phyloP scores from a whole-genome alignment of 129 eudicot genomes.

The Gnaphalium uliginosum region DNA sequence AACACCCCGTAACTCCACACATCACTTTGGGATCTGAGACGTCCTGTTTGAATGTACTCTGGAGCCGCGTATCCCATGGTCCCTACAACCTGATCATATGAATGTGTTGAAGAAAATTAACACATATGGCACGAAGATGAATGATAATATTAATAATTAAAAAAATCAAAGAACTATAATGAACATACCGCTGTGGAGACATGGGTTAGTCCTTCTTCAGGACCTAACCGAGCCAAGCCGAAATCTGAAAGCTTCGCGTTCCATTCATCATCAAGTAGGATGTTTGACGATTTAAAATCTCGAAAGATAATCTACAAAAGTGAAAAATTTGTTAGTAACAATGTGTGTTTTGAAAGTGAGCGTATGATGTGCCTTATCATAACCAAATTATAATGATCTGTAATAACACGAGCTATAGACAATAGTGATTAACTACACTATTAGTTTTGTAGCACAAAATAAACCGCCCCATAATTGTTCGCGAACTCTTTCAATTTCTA shows the following conservation, averaged over 20 bases:
- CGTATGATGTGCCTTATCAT: neutral
- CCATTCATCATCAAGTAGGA: conserved; percentile 90
- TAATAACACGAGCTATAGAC: neutral
- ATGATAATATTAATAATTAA: neutral
- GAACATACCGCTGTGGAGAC: conserved; percentile 91
- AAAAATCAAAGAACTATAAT: neutral
- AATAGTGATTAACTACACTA: neutral
- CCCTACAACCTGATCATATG: conserved; percentile 65
- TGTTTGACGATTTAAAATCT: conserved; percentile 94
- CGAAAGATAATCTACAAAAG: conserved; percentile 74
- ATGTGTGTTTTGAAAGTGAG: neutral
- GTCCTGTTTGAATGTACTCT: conserved; percentile 80
- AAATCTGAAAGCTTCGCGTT: conserved; percentile 94
- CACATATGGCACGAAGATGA: neutral
- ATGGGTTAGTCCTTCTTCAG: conserved; percentile 85
- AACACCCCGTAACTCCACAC: conserved; percentile 91
- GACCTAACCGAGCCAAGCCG: conserved; percentile 96
- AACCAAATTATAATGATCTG: too few relatives aligned
- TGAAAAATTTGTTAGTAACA: neutral
- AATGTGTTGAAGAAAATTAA: neutral
- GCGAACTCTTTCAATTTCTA: neutral
- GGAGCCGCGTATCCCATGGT: conserved; percentile 94
- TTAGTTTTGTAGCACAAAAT: neutral
- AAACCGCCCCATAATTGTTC: neutral
- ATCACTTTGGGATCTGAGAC: conserved; percentile 75